Percentiles rank a stretch among this genome's conserved stretches.
phyloP scores from a whole-genome alignment of 2,329 filamentous ascomycete genomes.

The Lasiodiplodia theobromae region DNA sequence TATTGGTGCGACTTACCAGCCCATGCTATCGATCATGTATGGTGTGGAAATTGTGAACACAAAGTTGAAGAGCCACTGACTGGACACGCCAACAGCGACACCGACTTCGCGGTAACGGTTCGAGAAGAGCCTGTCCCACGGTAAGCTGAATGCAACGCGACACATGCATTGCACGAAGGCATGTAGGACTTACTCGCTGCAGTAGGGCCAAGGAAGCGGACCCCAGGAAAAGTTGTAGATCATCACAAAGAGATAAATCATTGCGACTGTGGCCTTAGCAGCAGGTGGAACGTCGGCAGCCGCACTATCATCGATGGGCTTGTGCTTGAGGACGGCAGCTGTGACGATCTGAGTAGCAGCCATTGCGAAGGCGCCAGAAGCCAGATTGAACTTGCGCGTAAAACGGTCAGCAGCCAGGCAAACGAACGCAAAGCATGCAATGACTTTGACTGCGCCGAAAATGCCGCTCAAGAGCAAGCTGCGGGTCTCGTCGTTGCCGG shows the following conservation, averaged over 20 bases:
- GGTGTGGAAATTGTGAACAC: slow-evolving; percentile 58
- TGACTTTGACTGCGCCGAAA: slow-evolving; percentile 63
- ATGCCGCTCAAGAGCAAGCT: slow-evolving; percentile 60
- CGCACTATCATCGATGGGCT: slow-evolving; percentile 35
- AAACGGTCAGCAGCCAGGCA: slow-evolving; percentile 60
- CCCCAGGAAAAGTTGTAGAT: slow-evolving; percentile 62
- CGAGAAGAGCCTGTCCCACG: slow-evolving; percentile 53
- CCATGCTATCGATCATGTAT: slow-evolving; percentile 57
- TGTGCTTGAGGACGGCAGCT: slow-evolving; percentile 40
- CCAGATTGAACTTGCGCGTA: slow-evolving; percentile 50
- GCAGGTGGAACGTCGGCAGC: slow-evolving; percentile 40
- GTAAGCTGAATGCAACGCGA: not conserved
- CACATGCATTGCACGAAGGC: not conserved
- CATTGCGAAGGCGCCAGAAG: slow-evolving; percentile 43
- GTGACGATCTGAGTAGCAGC: slow-evolving; percentile 44
- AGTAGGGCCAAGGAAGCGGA: slow-evolving; percentile 61
- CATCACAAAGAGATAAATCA: slow-evolving; percentile 65
- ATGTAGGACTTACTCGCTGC: slow-evolving; percentile 48
- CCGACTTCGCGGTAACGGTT: slow-evolving; percentile 59
- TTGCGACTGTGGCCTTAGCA: slow-evolving; percentile 58
- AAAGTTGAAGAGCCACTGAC: slow-evolving; percentile 62
- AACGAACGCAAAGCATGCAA: slow-evolving; percentile 61
- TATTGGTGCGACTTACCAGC: slow-evolving; percentile 45
- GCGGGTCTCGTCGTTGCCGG: slow-evolving; percentile 52
- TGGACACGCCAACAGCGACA: slow-evolving; percentile 58